Evolutionary conservation across 2,329 filamentous ascomycete species (phyloP).

Genomic region (Aspergillus fructus): DNA sequence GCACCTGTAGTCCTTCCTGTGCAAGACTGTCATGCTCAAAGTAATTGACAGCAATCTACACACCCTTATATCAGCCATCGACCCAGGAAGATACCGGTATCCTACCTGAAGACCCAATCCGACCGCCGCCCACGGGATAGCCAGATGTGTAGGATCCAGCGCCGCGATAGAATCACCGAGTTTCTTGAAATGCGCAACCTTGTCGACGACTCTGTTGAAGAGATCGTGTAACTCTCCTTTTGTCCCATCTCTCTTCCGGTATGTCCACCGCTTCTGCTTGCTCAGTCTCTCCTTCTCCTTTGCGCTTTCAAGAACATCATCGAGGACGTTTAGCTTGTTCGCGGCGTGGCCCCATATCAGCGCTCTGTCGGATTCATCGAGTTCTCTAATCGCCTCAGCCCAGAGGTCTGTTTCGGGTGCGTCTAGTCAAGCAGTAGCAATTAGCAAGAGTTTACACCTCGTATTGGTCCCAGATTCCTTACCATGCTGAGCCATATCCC

Average conservation of each 20-base stretch:
- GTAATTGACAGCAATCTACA: not conserved
- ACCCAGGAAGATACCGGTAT: not conserved
- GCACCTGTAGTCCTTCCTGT: not conserved
- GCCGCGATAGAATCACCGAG: not conserved
- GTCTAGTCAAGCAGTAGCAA: not conserved
- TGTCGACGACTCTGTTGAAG: not conserved
- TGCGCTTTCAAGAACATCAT: not conserved
- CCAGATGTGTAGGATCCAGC: not conserved
- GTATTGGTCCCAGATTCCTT: too few relatives aligned
- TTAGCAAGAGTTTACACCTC: not conserved
- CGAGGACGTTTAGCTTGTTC: not conserved
- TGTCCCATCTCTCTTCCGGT: not conserved
- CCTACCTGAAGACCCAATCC: not conserved
- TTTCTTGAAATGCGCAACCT: not conserved
- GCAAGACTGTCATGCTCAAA: not conserved
- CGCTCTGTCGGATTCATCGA: not conserved
- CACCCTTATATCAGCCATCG: not conserved
- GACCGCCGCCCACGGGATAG: not conserved
- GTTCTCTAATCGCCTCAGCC: not conserved
- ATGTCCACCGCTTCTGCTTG: not conserved
- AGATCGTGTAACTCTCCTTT: not conserved
- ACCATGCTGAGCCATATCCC: too few relatives aligned
- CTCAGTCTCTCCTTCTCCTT: not conserved
- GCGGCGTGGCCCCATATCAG: not conserved
- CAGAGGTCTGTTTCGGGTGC: not conserved